Percentiles rank a stretch among this genome's conserved stretches.
Conservation (phyloP, 129 eudicot species). For the Logfia minima region DNA sequence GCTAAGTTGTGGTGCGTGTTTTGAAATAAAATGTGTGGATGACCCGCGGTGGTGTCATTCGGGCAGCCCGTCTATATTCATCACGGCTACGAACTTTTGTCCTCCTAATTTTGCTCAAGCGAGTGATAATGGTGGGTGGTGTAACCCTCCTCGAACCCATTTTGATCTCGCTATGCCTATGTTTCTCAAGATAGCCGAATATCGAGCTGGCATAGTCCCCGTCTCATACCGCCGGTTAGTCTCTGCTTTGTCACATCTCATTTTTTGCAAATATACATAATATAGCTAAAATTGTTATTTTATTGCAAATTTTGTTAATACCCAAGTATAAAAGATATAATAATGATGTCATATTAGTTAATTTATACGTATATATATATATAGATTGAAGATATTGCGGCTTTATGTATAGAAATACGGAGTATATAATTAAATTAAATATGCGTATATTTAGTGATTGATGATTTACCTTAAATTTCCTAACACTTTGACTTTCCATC, state of each 20-base stretch:
- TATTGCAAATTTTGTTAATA: too few relatives aligned
- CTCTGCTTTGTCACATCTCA: not conserved
- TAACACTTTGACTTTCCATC: conserved; percentile 16
- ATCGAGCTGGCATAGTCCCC: conserved; percentile 68
- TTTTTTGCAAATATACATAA: too few relatives aligned
- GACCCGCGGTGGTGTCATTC: conserved; percentile 61
- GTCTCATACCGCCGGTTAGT: conserved; percentile 62
- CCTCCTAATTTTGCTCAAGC: conserved; percentile 64
- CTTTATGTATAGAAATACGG: not conserved
- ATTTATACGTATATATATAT: too few relatives aligned
- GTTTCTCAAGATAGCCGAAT: conserved; percentile 62
- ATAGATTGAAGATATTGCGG: not conserved
- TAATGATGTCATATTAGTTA: too few relatives aligned
- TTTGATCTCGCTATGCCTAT: conserved; percentile 70
- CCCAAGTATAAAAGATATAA: too few relatives aligned
- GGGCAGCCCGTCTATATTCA: conserved; percentile 59
- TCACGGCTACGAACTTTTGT: conserved; percentile 69
- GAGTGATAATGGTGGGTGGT: conserved; percentile 68
- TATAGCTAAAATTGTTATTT: too few relatives aligned
- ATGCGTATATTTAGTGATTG: not conserved
- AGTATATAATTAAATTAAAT: not conserved
- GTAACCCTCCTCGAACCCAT: conserved; percentile 66
- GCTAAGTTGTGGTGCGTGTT: conserved; percentile 62
- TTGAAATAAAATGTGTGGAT: conserved; percentile 54
- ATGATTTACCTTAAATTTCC: not conserved